Evolutionary conservation across 345 rosid genomes (phyloP), one percentile per base, ranked within the genome.

Genomic region (Rhizophora apiculata): DNA sequence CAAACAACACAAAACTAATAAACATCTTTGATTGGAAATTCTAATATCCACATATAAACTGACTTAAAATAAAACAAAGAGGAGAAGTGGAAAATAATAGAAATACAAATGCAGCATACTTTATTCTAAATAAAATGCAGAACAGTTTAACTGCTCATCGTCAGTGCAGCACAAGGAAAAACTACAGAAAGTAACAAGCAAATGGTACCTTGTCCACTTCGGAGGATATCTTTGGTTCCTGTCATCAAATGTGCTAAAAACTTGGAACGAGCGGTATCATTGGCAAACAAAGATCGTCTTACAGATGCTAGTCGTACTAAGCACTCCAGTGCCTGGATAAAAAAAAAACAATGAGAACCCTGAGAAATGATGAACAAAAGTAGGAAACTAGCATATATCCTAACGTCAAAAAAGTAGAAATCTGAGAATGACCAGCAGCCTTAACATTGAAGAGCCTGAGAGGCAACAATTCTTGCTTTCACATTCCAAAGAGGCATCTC

Each of bases 301-400:
- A 92, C 96, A 68, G 99, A 96, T 63, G 99, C 98, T 58, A 96
- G 81, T 65, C 99, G 89, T 65, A 96, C 99, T 89, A 96, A 85
- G 85, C 99, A 92, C 82, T 96, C 99, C 80, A 96, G 78, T 62
- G 99, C 99, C 99, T 96, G 71, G 54, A 75, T 75, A 61, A 59
- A 76, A 34, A 34, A 58, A 58, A 58, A 20, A 24, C 54, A 70
- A 70, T 36, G 61, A 69, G 60, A 71, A 31, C 49, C 39, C 30
- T 19, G 22, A 61, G 27, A 24, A 46, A 6, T 39, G n/a, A 72
- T n/a, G 57, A 58, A 61, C 62, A 64, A 56, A 54, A 43, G 52
- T 20, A 37, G 37, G 37, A 43, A 49, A n/a, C 32, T 26, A 49
- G 27, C 36, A 60, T 68, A 64, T 61, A 63, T 1, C n/a, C 31